Evolutionary conservation across 768 basidiomycete genomes (phyloP).

Genomic region (Lactarius sp.): DNA sequence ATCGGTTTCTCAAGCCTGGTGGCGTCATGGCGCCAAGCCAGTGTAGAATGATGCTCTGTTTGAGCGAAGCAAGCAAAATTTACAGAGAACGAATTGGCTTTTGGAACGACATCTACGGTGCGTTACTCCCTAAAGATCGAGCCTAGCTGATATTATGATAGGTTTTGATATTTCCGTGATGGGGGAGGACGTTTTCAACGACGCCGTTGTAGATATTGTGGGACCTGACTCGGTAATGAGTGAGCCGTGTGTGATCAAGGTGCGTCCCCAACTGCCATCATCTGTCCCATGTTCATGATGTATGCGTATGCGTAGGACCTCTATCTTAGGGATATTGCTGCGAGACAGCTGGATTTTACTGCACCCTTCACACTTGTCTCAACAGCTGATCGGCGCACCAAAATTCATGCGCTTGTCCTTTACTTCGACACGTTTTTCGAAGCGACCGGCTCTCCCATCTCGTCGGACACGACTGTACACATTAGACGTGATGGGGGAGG

Average conservation of each 20-base stretch:
- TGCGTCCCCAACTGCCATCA: conserved; percentile 30
- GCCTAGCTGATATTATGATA: conserved; percentile 30
- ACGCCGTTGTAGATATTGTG: conserved; percentile 82
- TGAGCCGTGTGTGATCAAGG: conserved; percentile 62
- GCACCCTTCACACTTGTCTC: conserved; percentile 74
- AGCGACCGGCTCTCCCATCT: conserved; percentile 46
- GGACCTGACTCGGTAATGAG: conserved; percentile 60
- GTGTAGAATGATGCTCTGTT: conserved; percentile 75
- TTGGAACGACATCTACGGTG: conserved; percentile 91
- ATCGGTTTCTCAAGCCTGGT: conserved; percentile 70
- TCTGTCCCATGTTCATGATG: background rate
- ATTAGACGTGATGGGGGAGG: conserved; percentile 55
- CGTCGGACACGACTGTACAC: conserved; percentile 49
- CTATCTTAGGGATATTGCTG: conserved; percentile 54
- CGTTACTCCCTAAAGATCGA: conserved; percentile 23
- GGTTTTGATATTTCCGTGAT: conserved; percentile 88
- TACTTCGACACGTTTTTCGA: conserved; percentile 97
- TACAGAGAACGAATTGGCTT: conserved; percentile 80
- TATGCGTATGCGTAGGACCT: conserved; percentile 55
- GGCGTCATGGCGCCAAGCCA: conserved; percentile 93
- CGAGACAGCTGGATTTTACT: conserved; percentile 74
- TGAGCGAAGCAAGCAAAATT: conserved; percentile 72
- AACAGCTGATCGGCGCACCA: conserved; percentile 52
- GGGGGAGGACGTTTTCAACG: conserved; percentile 67
- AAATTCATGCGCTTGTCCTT: conserved; percentile 74